A percentile compares a stretch with the other conserved stretches of the same genome.
Evolutionary conservation across 805 yeast species (phyloP).

Genomic region (Brettanomyces anomalus): DNA sequence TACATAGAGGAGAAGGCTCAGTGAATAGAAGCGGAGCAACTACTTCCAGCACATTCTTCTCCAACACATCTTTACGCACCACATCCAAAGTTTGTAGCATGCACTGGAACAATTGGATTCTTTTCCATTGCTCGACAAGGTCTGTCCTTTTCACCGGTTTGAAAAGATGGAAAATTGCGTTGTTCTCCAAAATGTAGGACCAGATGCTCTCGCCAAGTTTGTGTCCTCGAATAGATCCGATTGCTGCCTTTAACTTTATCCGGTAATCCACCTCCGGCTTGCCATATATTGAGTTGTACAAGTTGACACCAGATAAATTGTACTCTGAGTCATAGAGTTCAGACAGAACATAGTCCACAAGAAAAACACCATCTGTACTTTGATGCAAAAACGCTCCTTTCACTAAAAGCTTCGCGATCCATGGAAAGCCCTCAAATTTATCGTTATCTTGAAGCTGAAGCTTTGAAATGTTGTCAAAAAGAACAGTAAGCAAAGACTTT

Average conservation of each 20-base stretch:
- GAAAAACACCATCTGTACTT: slow-evolving; percentile 46
- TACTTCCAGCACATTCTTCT: not conserved
- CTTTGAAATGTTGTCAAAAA: slow-evolving; percentile 37
- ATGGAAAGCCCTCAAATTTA: slow-evolving; percentile 31
- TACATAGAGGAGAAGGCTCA: slow-evolving; percentile 73
- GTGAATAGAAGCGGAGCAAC: slow-evolving; percentile 32
- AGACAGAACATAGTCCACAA: slow-evolving; percentile 50
- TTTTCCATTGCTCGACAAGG: slow-evolving; percentile 57
- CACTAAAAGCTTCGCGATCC: slow-evolving; percentile 46
- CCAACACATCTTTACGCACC: slow-evolving; percentile 17
- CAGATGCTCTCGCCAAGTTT: slow-evolving; percentile 26
- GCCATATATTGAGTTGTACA: slow-evolving; percentile 48
- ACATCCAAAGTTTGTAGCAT: slow-evolving; percentile 36
- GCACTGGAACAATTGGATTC: slow-evolving; percentile 50
- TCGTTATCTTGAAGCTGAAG: slow-evolving; percentile 30
- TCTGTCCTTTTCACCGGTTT: slow-evolving; percentile 49
- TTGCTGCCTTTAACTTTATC: slow-evolving; percentile 38
- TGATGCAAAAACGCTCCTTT: slow-evolving; percentile 41
- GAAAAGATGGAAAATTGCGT: slow-evolving; percentile 33
- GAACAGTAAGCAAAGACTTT: slow-evolving; percentile 56
- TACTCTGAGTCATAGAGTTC: slow-evolving; percentile 38
- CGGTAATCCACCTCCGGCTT: slow-evolving; percentile 46
- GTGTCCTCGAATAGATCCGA: slow-evolving; percentile 27
- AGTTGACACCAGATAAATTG: slow-evolving; percentile 23
- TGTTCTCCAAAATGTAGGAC: slow-evolving; percentile 29